phyloP scores from a whole-genome alignment of 352 stramenopile species.

The Pythium sp. region DNA sequence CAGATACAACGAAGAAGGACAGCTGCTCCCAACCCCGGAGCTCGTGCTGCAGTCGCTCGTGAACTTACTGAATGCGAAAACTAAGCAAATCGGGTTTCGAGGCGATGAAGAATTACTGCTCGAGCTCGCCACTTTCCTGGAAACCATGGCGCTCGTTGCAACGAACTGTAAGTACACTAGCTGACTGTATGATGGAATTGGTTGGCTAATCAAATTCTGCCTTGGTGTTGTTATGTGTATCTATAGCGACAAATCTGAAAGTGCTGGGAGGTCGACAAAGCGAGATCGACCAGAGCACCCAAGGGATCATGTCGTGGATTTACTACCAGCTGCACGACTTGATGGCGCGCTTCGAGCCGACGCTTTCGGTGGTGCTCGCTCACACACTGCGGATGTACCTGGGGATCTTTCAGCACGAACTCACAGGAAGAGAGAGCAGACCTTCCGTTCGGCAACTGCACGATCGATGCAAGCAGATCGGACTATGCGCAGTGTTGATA shows the following conservation, averaged over 20 bases:
- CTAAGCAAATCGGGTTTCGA: not conserved
- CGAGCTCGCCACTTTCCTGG: slow-evolving; percentile 18
- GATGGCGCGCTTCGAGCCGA: slow-evolving; percentile 6
- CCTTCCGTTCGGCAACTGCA: not conserved
- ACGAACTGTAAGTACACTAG: slow-evolving; percentile 17
- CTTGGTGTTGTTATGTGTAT: not conserved
- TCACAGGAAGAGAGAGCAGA: not conserved
- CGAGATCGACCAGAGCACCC: slow-evolving; percentile 4
- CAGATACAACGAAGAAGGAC: slow-evolving; percentile 33
- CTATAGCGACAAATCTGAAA: not conserved
- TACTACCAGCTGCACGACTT: slow-evolving; percentile 6
- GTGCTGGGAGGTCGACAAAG: not conserved
- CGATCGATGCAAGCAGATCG: slow-evolving; percentile 8
- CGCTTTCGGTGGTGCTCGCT: slow-evolving; percentile 3
- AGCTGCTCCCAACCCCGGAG: slow-evolving; percentile 17
- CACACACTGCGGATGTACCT: slow-evolving; percentile 10
- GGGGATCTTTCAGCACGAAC: slow-evolving; percentile 6
- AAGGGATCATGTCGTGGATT: slow-evolving; percentile 9
- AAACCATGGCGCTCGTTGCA: slow-evolving; percentile 20
- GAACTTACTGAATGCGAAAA: slow-evolving; percentile 15
- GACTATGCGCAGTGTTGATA: slow-evolving; percentile 8
- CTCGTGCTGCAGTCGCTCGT: slow-evolving; percentile 23
- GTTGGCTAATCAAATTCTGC: not conserved
- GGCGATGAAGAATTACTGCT: not conserved
- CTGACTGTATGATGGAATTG: not conserved